A percentile compares a stretch with the other conserved stretches of the same genome.
Evolutionary conservation across 2,329 filamentous ascomycete genomes (phyloP).

Genomic region (Pseudodiploospora longispora): DNA sequence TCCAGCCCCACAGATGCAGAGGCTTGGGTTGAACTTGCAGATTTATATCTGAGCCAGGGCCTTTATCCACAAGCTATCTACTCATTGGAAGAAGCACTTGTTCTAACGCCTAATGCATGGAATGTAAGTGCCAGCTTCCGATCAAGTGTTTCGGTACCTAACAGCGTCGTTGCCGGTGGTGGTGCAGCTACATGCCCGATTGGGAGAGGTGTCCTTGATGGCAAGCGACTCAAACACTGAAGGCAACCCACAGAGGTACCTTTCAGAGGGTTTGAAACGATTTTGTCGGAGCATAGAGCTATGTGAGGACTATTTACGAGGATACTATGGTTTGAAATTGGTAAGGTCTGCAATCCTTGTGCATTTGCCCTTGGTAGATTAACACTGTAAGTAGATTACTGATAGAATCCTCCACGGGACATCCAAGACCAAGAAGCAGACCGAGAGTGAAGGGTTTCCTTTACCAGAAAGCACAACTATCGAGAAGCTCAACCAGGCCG

Average conservation of each 20-base stretch:
- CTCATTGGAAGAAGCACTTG: constrained; percentile 80
- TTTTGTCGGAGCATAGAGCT: constrained; percentile 90
- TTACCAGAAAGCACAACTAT: constrained; percentile 51
- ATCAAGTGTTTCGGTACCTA: constrained; percentile 9
- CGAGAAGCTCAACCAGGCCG: constrained; percentile 60
- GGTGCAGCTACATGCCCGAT: constrained; percentile 69
- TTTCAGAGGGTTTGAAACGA: constrained; percentile 69
- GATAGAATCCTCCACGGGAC: constrained; percentile 39
- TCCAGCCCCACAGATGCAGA: constrained; percentile 84
- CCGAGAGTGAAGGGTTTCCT: constrained; percentile 41
- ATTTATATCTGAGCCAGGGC: constrained; percentile 75
- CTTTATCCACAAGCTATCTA: constrained; percentile 78
- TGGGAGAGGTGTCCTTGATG: constrained; percentile 79
- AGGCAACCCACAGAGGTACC: constrained; percentile 38
- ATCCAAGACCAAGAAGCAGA: constrained; percentile 35
- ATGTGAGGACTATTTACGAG: constrained; percentile 85
- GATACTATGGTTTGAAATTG: constrained; percentile 84
- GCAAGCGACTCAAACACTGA: constrained; percentile 41
- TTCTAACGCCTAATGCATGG: constrained; percentile 88
- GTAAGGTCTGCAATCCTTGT: constrained; percentile 34
- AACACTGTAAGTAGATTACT: constrained; percentile 32
- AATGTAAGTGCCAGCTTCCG: constrained; percentile 54
- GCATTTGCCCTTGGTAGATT: background rate
- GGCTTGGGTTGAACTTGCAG: constrained; percentile 84
- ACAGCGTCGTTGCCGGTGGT: constrained; percentile 5